Percentiles rank a stretch among this genome's conserved stretches.
Evolutionary conservation across 805 yeast species (phyloP).

Genomic region (Pichia thaimueangensis): DNA sequence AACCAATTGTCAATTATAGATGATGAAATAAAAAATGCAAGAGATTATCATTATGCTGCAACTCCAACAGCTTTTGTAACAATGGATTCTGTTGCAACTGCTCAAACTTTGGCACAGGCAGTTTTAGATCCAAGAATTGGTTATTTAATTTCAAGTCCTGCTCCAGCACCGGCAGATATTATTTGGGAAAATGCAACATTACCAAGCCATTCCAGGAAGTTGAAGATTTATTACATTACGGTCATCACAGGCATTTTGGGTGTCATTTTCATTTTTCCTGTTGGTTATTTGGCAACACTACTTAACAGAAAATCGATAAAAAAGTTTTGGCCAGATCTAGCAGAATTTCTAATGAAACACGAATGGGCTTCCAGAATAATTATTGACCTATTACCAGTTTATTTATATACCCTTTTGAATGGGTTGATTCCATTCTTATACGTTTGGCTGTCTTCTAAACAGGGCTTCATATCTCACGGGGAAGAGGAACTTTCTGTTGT

Average conservation of each 20-base stretch:
- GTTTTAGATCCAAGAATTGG: constrained; percentile 86
- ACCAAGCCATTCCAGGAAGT: constrained; percentile 63
- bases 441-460: constrained; percentile 73
- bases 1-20: constrained; percentile 65
- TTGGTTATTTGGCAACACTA: constrained; percentile 76
- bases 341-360: constrained; percentile 54
- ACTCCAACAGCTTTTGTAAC: constrained; percentile 92
- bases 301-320: constrained; percentile 72
- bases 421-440: constrained; percentile 79
- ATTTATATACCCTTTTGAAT: constrained; percentile 80
- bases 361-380: constrained; percentile 73
- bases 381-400: constrained; percentile 87
- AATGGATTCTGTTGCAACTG: constrained; percentile 90
- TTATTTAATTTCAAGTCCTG: constrained; percentile 71
- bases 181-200: constrained; percentile 88
- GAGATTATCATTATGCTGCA: constrained; percentile 66
- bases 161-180: constrained; percentile 95
- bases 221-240: constrained; percentile 60
- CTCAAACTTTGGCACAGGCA: constrained; percentile 95
- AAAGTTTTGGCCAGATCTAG: constrained; percentile 78
- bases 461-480: constrained; percentile 86
- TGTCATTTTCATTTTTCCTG: constrained; percentile 73
- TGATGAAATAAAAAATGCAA: constrained; percentile 56
- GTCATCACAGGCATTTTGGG: constrained; percentile 61
- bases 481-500: constrained; percentile 90